Base-by-base conservation (phyloP, 129 eudicot genomes). In the Kitagawia praeruptora region DNA sequence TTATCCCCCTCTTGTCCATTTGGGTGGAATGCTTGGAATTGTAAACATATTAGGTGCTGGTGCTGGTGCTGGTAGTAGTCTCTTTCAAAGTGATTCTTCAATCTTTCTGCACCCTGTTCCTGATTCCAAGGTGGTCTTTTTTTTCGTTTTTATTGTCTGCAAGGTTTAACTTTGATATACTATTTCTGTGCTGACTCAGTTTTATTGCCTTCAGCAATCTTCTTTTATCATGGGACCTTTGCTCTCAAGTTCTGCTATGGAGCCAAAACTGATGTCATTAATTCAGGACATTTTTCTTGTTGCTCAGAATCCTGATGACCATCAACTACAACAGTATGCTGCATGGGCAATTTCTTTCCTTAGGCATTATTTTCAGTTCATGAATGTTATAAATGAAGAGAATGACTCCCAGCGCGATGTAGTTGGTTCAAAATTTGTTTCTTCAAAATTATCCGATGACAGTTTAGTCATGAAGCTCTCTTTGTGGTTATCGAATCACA, bases 21-120 rank as follows among this genome's bases (percentile, higher is more conserved):
- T 96, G 69, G 97, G 99, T 86, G 99, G 95, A 28, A 90, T 96
- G 95, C 89, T 96, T 85, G 99, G 98, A 74, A 86, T 96, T 83
- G 91, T 96, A n/a, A 96, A 92, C 80, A 88, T 90, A 47, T 81
- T 96, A 81, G 99, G 99, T 27, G 95, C 95, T 64, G 91, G 91
- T 64, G 92, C 90, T 70, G 99, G 98, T 78, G 71, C n/a, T n/a
- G n/a, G n/a, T n/a, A n/a, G n/a, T n/a, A n/a, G 80, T 46, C 75
- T 84, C 77, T 70, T 84, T 85, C 88, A 81, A 82, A 79, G 77
- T 41, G 67, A 39, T 77, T 85, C 93, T 49, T 45, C 77, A 12
- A 75, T 86, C 25, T 70, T 85, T 69, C 83, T 79, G 23, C 63
- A 66, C n/a, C 79, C 82, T 75, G 47, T 58, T 74, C 77, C 78